Base-by-base conservation (phyloP, 176 grass and related monocot genomes). In the Chloris gayana region DNA sequence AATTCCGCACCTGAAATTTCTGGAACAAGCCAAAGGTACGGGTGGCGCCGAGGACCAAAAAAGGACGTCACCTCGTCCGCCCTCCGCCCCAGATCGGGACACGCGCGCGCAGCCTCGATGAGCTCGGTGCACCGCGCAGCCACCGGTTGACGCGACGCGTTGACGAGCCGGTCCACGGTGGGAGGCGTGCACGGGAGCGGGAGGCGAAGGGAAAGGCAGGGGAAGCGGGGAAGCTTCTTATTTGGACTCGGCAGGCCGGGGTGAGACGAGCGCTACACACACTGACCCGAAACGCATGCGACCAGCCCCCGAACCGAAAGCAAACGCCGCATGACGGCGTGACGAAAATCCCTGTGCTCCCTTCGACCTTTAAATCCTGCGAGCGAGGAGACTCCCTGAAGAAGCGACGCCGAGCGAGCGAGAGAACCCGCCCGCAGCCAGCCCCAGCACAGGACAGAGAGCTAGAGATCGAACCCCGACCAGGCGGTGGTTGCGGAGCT, bases 141-240 rank as follows among this genome's bases (percentile, higher is more conserved):
- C 14, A 4, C 3, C 15, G 14, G 14, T 6, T 14, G 57, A 4
- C 57, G n/a, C 1, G n/a, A 18, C 14, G 14, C 7, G 27, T n/a
- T n/a, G 18, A 53, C 9, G 14, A 10, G 50, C 5, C 6, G 82
- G 87, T 77, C 11, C 78, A 85, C 39, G 10, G 41, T 65, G 82
- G 81, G 38, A 9, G 4, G n/a, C 0, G 46, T 38, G 47, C 46
- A 64, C 39, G 68, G 29, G 50, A 4, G 9, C 0, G 19, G 29
- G 35, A 2, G 30, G 11, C 6, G 27, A n/a, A n/a, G n/a, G n/a
- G n/a, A 1, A 0, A 19, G 4, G 2, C 2, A 19, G 9, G 41
- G 41, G 41, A 44, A 5, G 35, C 35, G 53, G 33, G 39, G 85
- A 88, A 88, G 89, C 85, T 88, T 91, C 85, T 78, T 73, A 74